Base-by-base conservation (phyloP, 2,329 filamentous ascomycete species). In the Acrodontium crateriforme region DNA sequence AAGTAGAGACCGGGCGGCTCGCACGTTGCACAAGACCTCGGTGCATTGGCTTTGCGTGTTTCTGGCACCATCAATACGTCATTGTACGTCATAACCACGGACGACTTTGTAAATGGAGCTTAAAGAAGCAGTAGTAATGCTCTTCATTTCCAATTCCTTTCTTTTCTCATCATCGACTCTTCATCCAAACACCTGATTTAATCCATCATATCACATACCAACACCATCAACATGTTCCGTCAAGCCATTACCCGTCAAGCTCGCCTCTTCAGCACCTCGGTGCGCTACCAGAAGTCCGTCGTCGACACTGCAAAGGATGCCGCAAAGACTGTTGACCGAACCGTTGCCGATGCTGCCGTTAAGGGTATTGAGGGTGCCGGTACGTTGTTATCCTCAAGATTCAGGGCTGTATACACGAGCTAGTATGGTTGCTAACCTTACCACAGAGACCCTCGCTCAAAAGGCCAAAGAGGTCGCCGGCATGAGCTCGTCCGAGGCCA, bases 321-420 rank as follows among this genome's bases (percentile, higher is more conserved):
- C 0, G 49, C 68, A 25, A 70, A 74, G 55, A 60, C 57, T 30
- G 67, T 67, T 12, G 69, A 76, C 49, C 56, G 63, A 35, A 59
- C 58, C 13, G 59, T 72, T 18, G 63, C 67, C 1, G 58, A 69
- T 47, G 63, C 54, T 15, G 63, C 65, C 8, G 65, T 75, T 13
- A 68, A 69, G 53, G 71, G 71, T 24, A 72, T 75, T 36, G 66
- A 77, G 53, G 70, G 62, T 41, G 67, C 68, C 34, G 62, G 71
- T 74, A 65, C 34, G 70, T 62, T 2, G 16, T 12, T 16, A 9
- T 16, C 11, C 4, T 12, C 14, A 17, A 27, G 19, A 24, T 32
- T n/a, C n/a, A n/a, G n/a, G n/a, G n/a, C n/a, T n/a, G n/a, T n/a
- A n/a, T n/a, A n/a, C n/a, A n/a, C n/a, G n/a, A n/a, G n/a, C n/a